Evolutionary conservation across 441 rosid species (phyloP).

Genomic region (Sinapis alba): DNA sequence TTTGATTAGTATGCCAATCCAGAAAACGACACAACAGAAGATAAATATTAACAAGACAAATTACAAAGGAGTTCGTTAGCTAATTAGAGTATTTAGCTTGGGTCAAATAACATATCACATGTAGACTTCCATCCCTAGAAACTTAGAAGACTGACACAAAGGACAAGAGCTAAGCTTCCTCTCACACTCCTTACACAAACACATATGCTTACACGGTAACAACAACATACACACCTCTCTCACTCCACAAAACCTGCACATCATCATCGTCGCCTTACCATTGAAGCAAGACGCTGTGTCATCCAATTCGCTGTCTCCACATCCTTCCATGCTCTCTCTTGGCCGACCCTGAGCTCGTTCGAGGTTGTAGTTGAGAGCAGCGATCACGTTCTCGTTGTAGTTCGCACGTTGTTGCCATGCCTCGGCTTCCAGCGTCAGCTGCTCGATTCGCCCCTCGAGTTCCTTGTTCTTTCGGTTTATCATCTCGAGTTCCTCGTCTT

Average conservation of each 20-base stretch:
- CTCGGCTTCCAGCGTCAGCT: slow-evolving; percentile 66
- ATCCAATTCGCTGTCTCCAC: slow-evolving; percentile 94
- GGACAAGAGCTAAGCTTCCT: slow-evolving; percentile 86
- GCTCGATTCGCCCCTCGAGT: slow-evolving; percentile 80
- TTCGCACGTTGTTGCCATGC: slow-evolving; percentile 84
- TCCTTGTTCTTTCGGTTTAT: slow-evolving; percentile 75
- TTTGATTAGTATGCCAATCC: neutral
- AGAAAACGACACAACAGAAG: neutral
- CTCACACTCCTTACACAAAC: slow-evolving; percentile 90
- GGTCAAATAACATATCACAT: slow-evolving; percentile 45
- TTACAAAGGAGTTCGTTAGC: slow-evolving; percentile 30
- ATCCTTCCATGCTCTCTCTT: slow-evolving; percentile 85
- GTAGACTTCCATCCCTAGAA: slow-evolving; percentile 75
- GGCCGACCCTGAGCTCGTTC: slow-evolving; percentile 71
- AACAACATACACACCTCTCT: slow-evolving; percentile 82
- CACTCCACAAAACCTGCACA: slow-evolving; percentile 77
- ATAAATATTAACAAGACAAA: slow-evolving; percentile 6
- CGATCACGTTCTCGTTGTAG: slow-evolving; percentile 74
- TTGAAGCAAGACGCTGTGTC: slow-evolving; percentile 92
- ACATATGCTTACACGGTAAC: slow-evolving; percentile 95
- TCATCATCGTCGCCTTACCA: slow-evolving; percentile 54
- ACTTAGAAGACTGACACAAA: slow-evolving; percentile 74
- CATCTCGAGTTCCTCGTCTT: slow-evolving; percentile 73
- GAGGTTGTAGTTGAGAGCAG: slow-evolving; percentile 65
- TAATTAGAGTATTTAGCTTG: slow-evolving; percentile 26